phyloP scores from a whole-genome alignment of 2,329 filamentous ascomycete genomes.

The Arachnomyces sp. region DNA sequence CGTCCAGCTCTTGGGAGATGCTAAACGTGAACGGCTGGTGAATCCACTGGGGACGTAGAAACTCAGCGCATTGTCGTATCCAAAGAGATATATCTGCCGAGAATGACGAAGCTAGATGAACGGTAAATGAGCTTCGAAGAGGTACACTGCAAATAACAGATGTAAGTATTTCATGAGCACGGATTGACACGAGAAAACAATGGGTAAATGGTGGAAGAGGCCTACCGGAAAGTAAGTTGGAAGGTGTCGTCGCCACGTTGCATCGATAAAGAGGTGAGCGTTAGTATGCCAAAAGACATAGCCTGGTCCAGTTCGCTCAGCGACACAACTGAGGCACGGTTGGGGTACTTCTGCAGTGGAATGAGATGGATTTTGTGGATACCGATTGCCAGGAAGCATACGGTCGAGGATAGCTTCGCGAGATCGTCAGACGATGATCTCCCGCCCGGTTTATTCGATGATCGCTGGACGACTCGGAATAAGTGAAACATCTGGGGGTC shows the following conservation, averaged over 20 bases:
- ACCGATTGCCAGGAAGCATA: conserved; percentile 61
- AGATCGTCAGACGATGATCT: conserved; percentile 58
- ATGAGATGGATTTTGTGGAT: conserved; percentile 62
- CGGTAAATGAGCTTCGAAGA: conserved; percentile 44
- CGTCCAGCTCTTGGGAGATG: conserved; percentile 49
- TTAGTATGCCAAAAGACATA: conserved; percentile 55
- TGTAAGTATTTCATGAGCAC: not conserved
- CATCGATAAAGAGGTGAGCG: conserved; percentile 51
- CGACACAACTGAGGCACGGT: conserved; percentile 47
- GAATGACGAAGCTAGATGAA: conserved; percentile 56
- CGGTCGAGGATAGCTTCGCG: conserved; percentile 54
- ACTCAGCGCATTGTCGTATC: conserved; percentile 53
- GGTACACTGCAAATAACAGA: conserved; percentile 38
- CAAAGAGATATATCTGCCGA: conserved; percentile 57
- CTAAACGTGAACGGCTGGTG: conserved; percentile 55
- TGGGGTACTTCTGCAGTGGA: conserved; percentile 51
- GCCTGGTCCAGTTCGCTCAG: conserved; percentile 43
- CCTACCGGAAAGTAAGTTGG: conserved; percentile 54
- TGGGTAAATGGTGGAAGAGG: not conserved
- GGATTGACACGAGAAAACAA: not conserved
- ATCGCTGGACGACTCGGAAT: conserved; percentile 59
- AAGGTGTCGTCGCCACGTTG: conserved; percentile 57
- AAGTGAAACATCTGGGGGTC: conserved; percentile 59
- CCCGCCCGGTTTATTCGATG: conserved; percentile 46
- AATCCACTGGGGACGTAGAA: conserved; percentile 57